Evolutionary conservation across 495 filamentous ascomycete species (phyloP), one percentile per base, ranked within the genome.

Genomic region (Tuber brumale): DNA sequence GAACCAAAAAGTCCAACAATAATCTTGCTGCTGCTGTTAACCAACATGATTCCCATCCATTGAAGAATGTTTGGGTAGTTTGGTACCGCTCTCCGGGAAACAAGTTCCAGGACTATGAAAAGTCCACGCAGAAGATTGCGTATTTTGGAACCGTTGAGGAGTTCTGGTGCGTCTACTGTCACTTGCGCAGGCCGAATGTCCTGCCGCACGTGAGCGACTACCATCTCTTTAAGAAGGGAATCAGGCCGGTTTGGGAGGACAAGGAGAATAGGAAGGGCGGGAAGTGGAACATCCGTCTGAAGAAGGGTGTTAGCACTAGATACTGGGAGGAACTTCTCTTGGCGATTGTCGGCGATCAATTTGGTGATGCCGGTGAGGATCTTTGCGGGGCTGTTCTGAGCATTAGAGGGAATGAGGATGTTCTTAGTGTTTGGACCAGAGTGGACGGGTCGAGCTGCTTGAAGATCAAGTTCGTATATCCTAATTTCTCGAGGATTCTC

Each of bases 241-340:
- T 98, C 43, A 90, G 95, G 76, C 95, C 95, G 51, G 95, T 98
- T 82, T 99, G 95, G 95, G 95, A 99, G 85, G 95, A 99, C 81
- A 93, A 97, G 72, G 94, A 95, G 80, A 99, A 99, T 85, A 97
- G 93, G 85, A 89, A 90, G 73, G 95, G 95, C 72, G 95, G 95
- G 42, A 99, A 99, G 86, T 99, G 95, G 94, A 93, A 97, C 72
- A 90, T 99, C 82, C 87, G 95, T 80, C 85, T 99, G 79, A 97
- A 95, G 89, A 99, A 99, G 87, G 95, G 95, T 41, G 93, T 98
- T 35, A 91, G 92, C 19, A 96, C 97, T 85, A 91, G 96, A 66
- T 99, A 97, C 86, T 99, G 96, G 92, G 95, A 99, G 86, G 94
- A 99, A 83, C 86, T 99, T 70, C 87, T 98, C 71, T 85, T 98